Evolutionary conservation across 2,329 filamentous ascomycete genomes (phyloP).

Genomic region (Fusarium buxicola): DNA sequence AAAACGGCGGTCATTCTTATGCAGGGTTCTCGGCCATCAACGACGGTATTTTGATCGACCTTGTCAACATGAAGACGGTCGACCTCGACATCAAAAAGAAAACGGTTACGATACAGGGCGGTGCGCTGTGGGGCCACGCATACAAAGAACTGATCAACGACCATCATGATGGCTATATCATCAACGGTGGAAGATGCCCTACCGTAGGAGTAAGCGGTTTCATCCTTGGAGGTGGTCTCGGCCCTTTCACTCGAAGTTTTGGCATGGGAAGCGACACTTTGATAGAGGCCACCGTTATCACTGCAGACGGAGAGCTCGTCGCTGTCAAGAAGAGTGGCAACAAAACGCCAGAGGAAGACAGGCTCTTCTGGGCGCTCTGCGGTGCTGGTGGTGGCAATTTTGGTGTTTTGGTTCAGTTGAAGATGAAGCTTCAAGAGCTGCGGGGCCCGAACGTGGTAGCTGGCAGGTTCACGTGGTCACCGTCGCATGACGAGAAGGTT

Average conservation of each 20-base stretch:
- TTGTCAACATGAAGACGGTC: conserved; percentile 46
- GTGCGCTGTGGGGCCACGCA: conserved; percentile 48
- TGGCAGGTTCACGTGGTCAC: conserved; percentile 43
- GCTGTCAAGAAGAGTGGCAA: conserved; percentile 26
- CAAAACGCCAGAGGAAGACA: neutral
- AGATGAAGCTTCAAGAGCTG: conserved; percentile 41
- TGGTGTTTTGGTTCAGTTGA: conserved; percentile 52
- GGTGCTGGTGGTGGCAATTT: conserved; percentile 57
- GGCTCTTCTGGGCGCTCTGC: conserved; percentile 55
- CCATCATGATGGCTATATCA: conserved; percentile 30
- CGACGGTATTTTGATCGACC: conserved; percentile 47
- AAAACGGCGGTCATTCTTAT: conserved; percentile 49
- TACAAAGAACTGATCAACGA: conserved; percentile 47
- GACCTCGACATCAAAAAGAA: conserved; percentile 32
- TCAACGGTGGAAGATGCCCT: conserved; percentile 51
- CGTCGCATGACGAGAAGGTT: neutral
- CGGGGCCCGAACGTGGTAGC: conserved; percentile 29
- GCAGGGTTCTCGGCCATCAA: conserved; percentile 47
- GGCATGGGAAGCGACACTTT: conserved; percentile 25
- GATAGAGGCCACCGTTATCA: conserved; percentile 12
- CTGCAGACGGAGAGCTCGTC: neutral
- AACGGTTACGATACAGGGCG: conserved; percentile 44
- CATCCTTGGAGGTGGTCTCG: conserved; percentile 51
- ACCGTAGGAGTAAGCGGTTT: conserved; percentile 55
- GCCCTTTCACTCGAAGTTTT: conserved; percentile 48